These are phyloP conservation scores for Penicillium arizonense DNA, from an alignment of 495 filamentous ascomycete species.

Conservation along the genomic window DNA sequence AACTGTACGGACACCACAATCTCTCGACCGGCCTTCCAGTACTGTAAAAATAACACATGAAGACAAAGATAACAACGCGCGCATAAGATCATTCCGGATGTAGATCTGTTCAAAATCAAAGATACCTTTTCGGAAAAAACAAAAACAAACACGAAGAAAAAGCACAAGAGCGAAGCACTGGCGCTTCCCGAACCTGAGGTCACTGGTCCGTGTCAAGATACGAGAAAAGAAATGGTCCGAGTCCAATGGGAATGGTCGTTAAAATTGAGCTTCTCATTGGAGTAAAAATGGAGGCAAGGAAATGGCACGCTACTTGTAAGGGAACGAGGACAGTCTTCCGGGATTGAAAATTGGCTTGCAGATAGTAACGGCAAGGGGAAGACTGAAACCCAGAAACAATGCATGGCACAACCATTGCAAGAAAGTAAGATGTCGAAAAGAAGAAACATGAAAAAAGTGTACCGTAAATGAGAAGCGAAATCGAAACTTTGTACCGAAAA, in stretches of 20 bases:
- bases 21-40: no score
- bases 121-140: not conserved
- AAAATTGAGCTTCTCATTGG: conserved; percentile 15
- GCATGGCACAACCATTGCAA: conserved; percentile 1
- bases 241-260: conserved; percentile 5
- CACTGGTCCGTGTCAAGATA: not conserved
- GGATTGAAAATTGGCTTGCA: not conserved
- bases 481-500: conserved; percentile 14
- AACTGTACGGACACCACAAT: no score
- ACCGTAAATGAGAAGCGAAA: conserved; percentile 26
- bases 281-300: conserved; percentile 6
- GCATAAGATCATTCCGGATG: no score
- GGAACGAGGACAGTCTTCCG: not conserved
- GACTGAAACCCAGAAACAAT: not conserved
- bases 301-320: not conserved
- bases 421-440: conserved; percentile 10
- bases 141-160: not conserved
- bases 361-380: not conserved
- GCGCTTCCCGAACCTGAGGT: not conserved
- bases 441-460: conserved; percentile 15
- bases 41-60: no score
- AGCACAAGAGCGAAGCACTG: not conserved
- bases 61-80: no score
- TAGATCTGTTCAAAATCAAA: no score
- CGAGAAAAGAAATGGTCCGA: conserved; percentile 1